Evolutionary conservation across 2,329 filamentous ascomycete species (phyloP).

Genomic region (Colletotrichum spaethianum): DNA sequence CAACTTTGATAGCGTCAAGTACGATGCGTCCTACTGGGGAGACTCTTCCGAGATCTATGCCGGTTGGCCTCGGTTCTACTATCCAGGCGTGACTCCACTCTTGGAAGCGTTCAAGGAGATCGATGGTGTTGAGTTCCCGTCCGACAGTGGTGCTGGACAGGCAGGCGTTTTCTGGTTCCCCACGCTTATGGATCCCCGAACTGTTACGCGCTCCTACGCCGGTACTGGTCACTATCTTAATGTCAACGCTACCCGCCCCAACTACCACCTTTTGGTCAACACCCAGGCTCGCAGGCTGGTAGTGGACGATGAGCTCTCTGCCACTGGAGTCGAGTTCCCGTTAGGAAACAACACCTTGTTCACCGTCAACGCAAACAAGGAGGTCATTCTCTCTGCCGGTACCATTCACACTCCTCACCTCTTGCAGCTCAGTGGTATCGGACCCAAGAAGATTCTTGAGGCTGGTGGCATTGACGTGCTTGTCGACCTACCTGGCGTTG

Average conservation of each 20-base stretch:
- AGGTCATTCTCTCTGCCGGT: slow-evolving; percentile 56
- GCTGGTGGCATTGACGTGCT: slow-evolving; percentile 53
- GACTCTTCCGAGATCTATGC: slow-evolving; percentile 53
- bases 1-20: slow-evolving; percentile 47
- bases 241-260: slow-evolving; percentile 50
- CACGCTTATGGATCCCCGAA: slow-evolving; percentile 56
- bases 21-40: slow-evolving; percentile 55
- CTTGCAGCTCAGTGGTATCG: slow-evolving; percentile 61
- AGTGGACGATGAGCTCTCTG: slow-evolving; percentile 47
- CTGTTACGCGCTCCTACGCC: slow-evolving; percentile 55
- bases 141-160: slow-evolving; percentile 56
- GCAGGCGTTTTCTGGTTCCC: slow-evolving; percentile 60
- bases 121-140: slow-evolving; percentile 55
- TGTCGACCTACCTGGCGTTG: slow-evolving; percentile 60
- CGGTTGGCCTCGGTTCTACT: slow-evolving; percentile 57
- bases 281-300: slow-evolving; percentile 52
- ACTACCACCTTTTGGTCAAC: slow-evolving; percentile 52
- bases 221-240: slow-evolving; percentile 52
- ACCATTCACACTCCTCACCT: slow-evolving; percentile 56
- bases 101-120: slow-evolving; percentile 55
- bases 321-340: slow-evolving; percentile 51
- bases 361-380: slow-evolving; percentile 47
- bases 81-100: slow-evolving; percentile 50
- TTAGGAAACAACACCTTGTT: slow-evolving; percentile 35
- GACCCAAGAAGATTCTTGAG: slow-evolving; percentile 52